Evolutionary conservation across 306 rosid species (phyloP), one percentile per base, ranked within the genome.

Genomic region (Aeschynomene evenia): DNA sequence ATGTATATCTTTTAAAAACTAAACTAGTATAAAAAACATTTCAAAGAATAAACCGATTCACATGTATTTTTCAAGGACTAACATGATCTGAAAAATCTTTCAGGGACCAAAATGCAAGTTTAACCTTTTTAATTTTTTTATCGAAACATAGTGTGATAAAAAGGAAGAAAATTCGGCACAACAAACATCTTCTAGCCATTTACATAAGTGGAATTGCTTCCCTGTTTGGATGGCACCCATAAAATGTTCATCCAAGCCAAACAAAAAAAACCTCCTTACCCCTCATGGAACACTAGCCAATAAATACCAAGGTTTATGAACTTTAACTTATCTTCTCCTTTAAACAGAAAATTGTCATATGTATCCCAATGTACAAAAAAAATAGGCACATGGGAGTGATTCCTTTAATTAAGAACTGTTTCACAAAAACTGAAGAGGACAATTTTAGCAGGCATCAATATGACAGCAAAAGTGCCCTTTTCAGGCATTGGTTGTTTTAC

Each of bases 401-500:
- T 60, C 59, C 42, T 43, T 63, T 19, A 51, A 55, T n/a, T 55
- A 68, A 46, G 22, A 39, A 46, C 37, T 51, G 37, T 26, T 31
- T 39, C 7, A 13, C 61, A 60, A 55, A 23, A 42, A 79, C 36
- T 57, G 45, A 68, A 24, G 58, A 48, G 33, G 63, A 31, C 16
- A 42, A 26, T n/a, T 75, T 75, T 72, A 76, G 68, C 61, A 34
- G 31, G 77, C 36, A 26, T 22, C 31, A 52, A 61, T 31, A 67
- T 8, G 9, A 45, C 24, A 49, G 43, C 31, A 37, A 9, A n/a
- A 37, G 20, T 68, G 70, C 19, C 46, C 45, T 57, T 12, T 45
- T 62, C 62, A 42, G 54, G 68, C 34, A 54, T 20, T 46, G 59
- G 62, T 72, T 48, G 78, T 63, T 66, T 74, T 84, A 94, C 97